Percentiles rank a stretch among this genome's conserved stretches.
These are phyloP conservation scores for Pilobolus umbonatus DNA, from an alignment of 192 early-diverging fungal genomes.

Conservation along the genomic window DNA sequence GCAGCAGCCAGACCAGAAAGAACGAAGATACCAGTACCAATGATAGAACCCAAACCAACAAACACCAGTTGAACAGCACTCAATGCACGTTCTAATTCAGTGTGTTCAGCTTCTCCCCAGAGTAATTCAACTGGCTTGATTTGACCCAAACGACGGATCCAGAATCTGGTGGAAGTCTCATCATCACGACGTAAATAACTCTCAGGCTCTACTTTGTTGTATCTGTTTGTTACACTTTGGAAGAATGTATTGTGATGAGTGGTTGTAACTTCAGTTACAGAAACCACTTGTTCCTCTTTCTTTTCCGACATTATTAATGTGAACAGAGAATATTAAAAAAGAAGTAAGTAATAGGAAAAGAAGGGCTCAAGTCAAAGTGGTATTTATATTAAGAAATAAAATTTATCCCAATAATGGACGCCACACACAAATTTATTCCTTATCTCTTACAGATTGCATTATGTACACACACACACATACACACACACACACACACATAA, in stretches of 20 bases:
- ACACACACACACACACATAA: no score
- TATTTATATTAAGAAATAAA: no score
- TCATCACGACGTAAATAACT: constrained; percentile 23
- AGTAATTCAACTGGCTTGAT: constrained; percentile 30
- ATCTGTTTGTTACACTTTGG: neutral
- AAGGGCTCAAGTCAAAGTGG: no score
- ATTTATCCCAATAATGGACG: no score
- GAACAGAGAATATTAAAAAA: no score
- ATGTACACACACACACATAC: no score
- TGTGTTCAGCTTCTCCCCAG: constrained; percentile 14
- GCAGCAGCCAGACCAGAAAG: constrained; percentile 62
- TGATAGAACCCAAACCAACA: constrained; percentile 32
- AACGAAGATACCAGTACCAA: constrained; percentile 37
- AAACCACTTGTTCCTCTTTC: neutral
- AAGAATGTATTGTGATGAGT: neutral
- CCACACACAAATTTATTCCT: no score
- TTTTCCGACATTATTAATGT: neutral
- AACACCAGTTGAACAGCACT: constrained; percentile 18
- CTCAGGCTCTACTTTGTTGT: constrained; percentile 20
- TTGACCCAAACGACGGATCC: constrained; percentile 16
- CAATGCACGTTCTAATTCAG: constrained; percentile 22
- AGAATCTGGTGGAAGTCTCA: constrained; percentile 13
- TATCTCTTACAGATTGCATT: no score
- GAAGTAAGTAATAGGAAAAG: no score
- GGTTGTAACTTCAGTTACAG: neutral